Base-by-base conservation (phyloP, 768 basidiomycete species). In the Psilocybe tampanensis region DNA sequence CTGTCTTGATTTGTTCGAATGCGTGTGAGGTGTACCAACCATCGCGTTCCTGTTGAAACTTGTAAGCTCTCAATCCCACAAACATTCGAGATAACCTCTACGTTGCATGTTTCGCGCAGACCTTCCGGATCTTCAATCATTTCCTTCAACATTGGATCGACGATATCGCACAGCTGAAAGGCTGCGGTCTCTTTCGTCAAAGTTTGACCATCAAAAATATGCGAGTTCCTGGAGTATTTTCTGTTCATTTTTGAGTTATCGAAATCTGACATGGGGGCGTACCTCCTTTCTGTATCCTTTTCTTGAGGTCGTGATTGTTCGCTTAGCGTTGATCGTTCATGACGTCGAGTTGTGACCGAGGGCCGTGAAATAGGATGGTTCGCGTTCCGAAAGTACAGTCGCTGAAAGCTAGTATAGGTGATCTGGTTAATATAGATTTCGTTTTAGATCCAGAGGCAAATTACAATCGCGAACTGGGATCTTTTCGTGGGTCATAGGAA, bases 131-230 rank as follows among this genome's bases (percentile, higher is more conserved):
- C 85, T 58, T 89, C 81, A 50, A 98, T 92, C 83, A 95, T 88
- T 34, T 79, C 78, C 62, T 84, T 84, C 47, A 97, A 72, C 82
- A 95, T 88, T 6, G 88, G 86, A 68, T 99, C 97, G 7, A 79
- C 73, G 61, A 99, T 90, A 69, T 99, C 97, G 70, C 92, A 92
- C 6, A 99, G 78, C 70, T 98, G 97, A 74, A 93, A 99, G 17
- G 94, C 92, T 1, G 94, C 94, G 0, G 92, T 90, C 70, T 96
- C 91, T 63, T 89, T 87, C 44, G 88, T 85, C 44, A 94, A 72
- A 7, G 83, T 83, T 56, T 84, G 68, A 0, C 96, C 97, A 68
- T 99, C 94, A 63, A 98, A 99, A 29, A 94, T 81, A 69, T 98
- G 94, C 0, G 89, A 89, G 63, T 77, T 79, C 60, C 86, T 86